Base-by-base conservation (phyloP, 2,329 filamentous ascomycete genomes). In the Pseudogymnoascus sp. region DNA sequence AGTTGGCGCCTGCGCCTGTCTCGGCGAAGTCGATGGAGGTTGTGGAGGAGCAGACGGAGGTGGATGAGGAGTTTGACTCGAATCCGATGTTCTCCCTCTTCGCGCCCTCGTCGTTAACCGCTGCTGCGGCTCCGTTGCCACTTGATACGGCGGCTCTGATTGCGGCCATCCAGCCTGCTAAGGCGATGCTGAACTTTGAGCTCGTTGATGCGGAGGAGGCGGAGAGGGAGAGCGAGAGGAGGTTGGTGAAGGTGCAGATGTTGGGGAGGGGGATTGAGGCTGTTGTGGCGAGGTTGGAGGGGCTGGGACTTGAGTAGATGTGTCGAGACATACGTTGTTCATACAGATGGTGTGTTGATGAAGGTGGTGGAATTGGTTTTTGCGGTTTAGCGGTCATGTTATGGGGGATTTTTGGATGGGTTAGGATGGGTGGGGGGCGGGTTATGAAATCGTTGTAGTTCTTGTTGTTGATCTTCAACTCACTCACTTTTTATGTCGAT, bases 41-140 rank as follows among this genome's bases (percentile, higher is more conserved):
- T 14, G 65, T 73, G 5, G 65, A 75, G 56, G 68, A 66, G 4
- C 63, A 66, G 1, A 64, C 71, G 2, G 66, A 72, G 22, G 74
- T 76, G 2, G 82, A 87, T 62, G 78, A 80, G 33, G 82, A 85
- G 65, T 86, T 87, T 61, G 86, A 89, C 70, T 80, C 83, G 62
- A 83, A 89, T 66, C 82, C 83, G 0, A 79, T 82, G 59, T 87
- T 86, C 66, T 82, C 82, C 59, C 80, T 89, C 31, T 88, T 83
- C 76, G 79, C 82, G 37, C 69, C 75, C 1, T 65, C 71, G 6
- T 62, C 71, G 50, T 22, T 65, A n/a, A 7, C 28, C 28, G 43
- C 70, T 4, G 28, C 70, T 2, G 64, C 72, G n/a, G 68, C 72
- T 26, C 68, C 74, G 14, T 60, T 74, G 46, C 77, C 81, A 64